Evolutionary conservation across 768 basidiomycete species (phyloP).

Genomic region (Chalciporus sphaerocephalus): DNA sequence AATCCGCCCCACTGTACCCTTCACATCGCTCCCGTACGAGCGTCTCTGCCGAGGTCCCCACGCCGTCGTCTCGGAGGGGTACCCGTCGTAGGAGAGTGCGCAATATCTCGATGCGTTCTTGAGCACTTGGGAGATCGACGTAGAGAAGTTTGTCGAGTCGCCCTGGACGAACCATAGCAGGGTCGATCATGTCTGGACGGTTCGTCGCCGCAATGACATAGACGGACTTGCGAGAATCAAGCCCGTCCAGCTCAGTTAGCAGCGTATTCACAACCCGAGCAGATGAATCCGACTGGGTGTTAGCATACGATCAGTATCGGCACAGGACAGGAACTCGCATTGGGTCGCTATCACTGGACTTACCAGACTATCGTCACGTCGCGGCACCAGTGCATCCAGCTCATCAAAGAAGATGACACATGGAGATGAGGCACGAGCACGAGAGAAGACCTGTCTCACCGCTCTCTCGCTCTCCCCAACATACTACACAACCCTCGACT

Average conservation of each 20-base stretch:
- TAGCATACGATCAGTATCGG: neutral
- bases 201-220: slow-evolving; percentile 96
- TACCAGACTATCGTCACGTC: slow-evolving; percentile 86
- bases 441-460: slow-evolving; percentile 89
- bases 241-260: slow-evolving; percentile 89
- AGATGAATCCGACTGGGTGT: slow-evolving; percentile 73
- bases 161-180: slow-evolving; percentile 96
- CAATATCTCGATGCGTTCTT: slow-evolving; percentile 81
- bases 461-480: slow-evolving; percentile 97
- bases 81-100: slow-evolving; percentile 69
- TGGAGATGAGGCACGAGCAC: slow-evolving; percentile 89
- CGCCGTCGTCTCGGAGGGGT: slow-evolving; percentile 45
- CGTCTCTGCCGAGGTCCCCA: slow-evolving; percentile 30
- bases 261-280: slow-evolving; percentile 89
- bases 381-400: slow-evolving; percentile 85
- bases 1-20: slow-evolving; percentile 89
- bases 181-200: slow-evolving; percentile 95
- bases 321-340: neutral
- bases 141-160: slow-evolving; percentile 91
- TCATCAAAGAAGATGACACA: slow-evolving; percentile 97
- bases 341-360: slow-evolving; percentile 18
- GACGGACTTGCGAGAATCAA: slow-evolving; percentile 80
- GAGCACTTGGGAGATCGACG: slow-evolving; percentile 74
- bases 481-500: slow-evolving; percentile 51
- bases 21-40: slow-evolving; percentile 65